A percentile compares a stretch with the other conserved stretches of the same genome.
phyloP scores from a whole-genome alignment of 208 protist species.

The Phytomonas sp. region DNA sequence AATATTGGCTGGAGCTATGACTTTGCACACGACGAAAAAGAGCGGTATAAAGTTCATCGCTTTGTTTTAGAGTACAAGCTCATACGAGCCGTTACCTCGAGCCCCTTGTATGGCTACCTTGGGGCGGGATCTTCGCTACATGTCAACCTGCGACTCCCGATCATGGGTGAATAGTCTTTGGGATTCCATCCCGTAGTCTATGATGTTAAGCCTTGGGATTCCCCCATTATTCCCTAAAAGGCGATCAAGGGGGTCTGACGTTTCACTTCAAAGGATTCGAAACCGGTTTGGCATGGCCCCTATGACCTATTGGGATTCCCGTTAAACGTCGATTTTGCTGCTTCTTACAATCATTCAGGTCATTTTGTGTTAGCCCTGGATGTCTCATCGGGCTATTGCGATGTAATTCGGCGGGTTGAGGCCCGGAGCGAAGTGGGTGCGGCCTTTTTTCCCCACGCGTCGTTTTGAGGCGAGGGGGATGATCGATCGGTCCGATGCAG shows the following conservation, averaged over 20 bases:
- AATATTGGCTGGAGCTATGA: conserved; percentile 81
- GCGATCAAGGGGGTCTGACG: neutral
- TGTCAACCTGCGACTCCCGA: neutral
- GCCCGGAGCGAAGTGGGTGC: neutral
- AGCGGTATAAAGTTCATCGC: conserved; percentile 71
- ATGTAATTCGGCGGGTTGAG: neutral
- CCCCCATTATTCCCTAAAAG: neutral
- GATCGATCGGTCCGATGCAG: neutral
- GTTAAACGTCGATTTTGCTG: neutral
- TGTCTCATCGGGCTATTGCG: neutral
- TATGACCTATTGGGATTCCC: neutral
- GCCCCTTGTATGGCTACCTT: conserved; percentile 10
- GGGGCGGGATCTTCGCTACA: neutral
- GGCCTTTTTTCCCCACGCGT: neutral
- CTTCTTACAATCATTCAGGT: neutral
- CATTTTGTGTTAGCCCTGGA: neutral
- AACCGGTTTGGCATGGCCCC: neutral
- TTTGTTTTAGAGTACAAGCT: conserved; percentile 69
- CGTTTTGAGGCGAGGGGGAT: neutral
- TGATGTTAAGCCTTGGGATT: neutral
- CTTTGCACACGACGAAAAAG: conserved; percentile 64
- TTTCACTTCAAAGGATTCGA: neutral
- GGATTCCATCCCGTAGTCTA: neutral
- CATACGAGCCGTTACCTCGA: conserved; percentile 24
- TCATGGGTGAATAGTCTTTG: neutral